Evolutionary conservation across 2,329 filamentous ascomycete species (phyloP), one percentile per base, ranked within the genome.

Genomic region (Arthrobotrys entomopaga): DNA sequence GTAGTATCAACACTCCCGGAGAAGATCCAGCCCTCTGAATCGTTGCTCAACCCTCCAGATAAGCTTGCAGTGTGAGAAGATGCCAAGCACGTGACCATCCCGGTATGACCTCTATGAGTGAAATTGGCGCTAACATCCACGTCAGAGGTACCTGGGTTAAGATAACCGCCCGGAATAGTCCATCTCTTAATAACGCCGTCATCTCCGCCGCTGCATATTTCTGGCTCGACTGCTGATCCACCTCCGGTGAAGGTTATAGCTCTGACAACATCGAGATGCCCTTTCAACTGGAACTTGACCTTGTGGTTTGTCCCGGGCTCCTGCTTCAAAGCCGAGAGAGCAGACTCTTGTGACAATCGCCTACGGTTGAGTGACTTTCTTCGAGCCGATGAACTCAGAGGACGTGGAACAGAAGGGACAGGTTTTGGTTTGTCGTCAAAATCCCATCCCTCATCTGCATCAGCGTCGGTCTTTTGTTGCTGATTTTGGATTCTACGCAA

Each of bases 11-110:
- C 93, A 2, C 95, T 95, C 74, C 95, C 95, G 3, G 94, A 98
- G 82, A 99, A 99, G 77, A 99, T 93, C 95, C 95, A 99, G 26
- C 95, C 95, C 78, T 98, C 95, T 34, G 94, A 94, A 78, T 91
- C 88, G 6, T 91, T 92, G 76, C 64, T 70, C 24, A 67, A 46
- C 42, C 66, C 59, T 16, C 74, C 77, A 10, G 49, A 67, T 3
- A 71, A 93, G 88, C 5, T 93, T 93, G 40, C 93, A 92, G 16
- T 92, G 96, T 6, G 92, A 91, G 92, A 97, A 2, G 94, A 91
- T 0, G 94, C 90, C 24, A 99, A 83, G 49, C 88, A 92, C 46
- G 96, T 91, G 1, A 99, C 93, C 1, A 93, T 88, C 2, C 95
- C 94, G n/a, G 89, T 87, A 80, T 99, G 95, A 8, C 95, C 95